Evolutionary conservation across 306 rosid species (phyloP).

Genomic region (Prunus mira): DNA sequence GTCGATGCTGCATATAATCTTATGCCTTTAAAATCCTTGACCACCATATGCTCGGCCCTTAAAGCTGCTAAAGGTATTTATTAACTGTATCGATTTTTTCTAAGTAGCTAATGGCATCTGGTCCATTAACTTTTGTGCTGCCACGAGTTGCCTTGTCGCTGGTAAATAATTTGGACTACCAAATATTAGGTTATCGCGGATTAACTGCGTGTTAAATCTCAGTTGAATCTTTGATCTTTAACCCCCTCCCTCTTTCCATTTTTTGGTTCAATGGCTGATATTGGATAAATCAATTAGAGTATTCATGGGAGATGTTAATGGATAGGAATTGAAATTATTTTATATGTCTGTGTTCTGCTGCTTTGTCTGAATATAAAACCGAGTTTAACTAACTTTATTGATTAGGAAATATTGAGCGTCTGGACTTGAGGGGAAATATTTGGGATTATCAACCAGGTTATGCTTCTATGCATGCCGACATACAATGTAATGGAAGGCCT

Average conservation of each 20-base stretch:
- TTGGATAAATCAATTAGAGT: neutral
- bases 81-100: neutral
- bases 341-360: neutral
- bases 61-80: slow-evolving; percentile 60
- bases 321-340: neutral
- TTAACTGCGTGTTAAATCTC: neutral
- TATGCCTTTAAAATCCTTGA: slow-evolving; percentile 62
- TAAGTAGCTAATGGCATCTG: neutral
- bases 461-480: slow-evolving; percentile 36
- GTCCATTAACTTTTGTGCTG: neutral
- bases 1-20: slow-evolving; percentile 76
- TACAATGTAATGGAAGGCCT: slow-evolving; percentile 40
- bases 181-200: neutral
- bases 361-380: neutral
- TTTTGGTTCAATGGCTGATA: neutral
- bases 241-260: neutral
- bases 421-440: slow-evolving; percentile 69
- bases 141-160: neutral
- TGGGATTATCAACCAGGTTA: slow-evolving; percentile 47
- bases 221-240: neutral
- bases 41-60: slow-evolving; percentile 52
- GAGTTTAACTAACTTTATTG: slow-evolving; percentile 12
- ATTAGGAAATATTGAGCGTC: slow-evolving; percentile 60
- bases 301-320: neutral
- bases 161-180: too few relatives aligned